phyloP scores from a whole-genome alignment of 2,329 filamentous ascomycete genomes.

The Chlorencoelia australis region DNA sequence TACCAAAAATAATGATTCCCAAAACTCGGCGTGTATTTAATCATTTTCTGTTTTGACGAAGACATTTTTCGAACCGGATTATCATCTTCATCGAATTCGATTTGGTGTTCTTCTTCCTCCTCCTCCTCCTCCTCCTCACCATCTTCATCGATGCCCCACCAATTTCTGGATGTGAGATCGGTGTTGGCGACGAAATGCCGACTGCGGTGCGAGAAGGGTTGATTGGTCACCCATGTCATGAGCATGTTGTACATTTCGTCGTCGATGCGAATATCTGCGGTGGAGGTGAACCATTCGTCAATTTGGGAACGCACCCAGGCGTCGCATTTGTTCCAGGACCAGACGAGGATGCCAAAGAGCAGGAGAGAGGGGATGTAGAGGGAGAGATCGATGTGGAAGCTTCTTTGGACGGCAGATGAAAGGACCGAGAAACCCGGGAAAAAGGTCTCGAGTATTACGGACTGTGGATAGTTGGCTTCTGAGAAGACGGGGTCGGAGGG shows the following conservation, averaged over 20 bases:
- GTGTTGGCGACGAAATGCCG: slow-evolving; percentile 57
- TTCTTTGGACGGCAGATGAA: slow-evolving; percentile 41
- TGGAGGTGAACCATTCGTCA: slow-evolving; percentile 50
- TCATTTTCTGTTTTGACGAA: slow-evolving; percentile 27
- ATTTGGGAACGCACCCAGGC: slow-evolving; percentile 38
- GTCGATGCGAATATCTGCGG: slow-evolving; percentile 55
- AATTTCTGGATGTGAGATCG: slow-evolving; percentile 43
- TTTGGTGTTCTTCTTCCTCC: slow-evolving; percentile 25
- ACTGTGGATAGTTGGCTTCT: slow-evolving; percentile 25
- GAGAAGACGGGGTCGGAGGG: slow-evolving; percentile 5
- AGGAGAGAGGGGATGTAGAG: slow-evolving; percentile 51
- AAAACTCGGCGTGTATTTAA: slow-evolving; percentile 56
- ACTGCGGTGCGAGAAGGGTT: slow-evolving; percentile 48
- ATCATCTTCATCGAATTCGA: slow-evolving; percentile 20
- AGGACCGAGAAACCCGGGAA: slow-evolving; percentile 56
- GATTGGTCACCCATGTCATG: slow-evolving; percentile 58
- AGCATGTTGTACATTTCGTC: slow-evolving; percentile 66
- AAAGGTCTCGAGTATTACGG: slow-evolving; percentile 43
- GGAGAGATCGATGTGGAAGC: slow-evolving; percentile 52
- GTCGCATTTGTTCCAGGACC: slow-evolving; percentile 43
- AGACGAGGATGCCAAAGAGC: slow-evolving; percentile 36
- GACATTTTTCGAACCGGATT: slow-evolving; percentile 12
- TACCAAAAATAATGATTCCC: slow-evolving; percentile 63
- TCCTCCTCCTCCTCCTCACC: slow-evolving; percentile 38
- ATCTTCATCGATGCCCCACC: slow-evolving; percentile 35